These are phyloP conservation scores for Gentiana straminea DNA, from an alignment of 257 asterid genomes.

Conservation along the genomic window DNA sequence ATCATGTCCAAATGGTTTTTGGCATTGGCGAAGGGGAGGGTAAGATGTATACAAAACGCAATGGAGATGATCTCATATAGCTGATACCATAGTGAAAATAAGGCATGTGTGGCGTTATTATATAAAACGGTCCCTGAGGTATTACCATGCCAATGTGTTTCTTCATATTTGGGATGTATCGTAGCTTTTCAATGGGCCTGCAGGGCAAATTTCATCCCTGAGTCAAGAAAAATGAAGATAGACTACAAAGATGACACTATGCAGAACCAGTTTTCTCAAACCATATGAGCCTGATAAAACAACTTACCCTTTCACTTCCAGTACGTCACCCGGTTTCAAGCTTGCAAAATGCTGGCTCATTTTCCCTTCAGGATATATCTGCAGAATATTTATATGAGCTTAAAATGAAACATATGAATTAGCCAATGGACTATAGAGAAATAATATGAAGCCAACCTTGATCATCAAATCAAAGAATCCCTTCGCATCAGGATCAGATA, in stretches of 20 bases:
- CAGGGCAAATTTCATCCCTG: constrained; percentile 14
- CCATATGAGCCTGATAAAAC: constrained; percentile 2
- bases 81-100: too few species aligned
- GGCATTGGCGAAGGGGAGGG: too few species aligned
- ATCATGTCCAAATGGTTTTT: too few species aligned
- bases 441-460: constrained; percentile 41
- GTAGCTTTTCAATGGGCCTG: constrained; percentile 91
- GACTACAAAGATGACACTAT: background rate
- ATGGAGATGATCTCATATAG: too few species aligned
- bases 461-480: constrained; percentile 89
- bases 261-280: background rate
- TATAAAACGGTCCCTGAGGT: too few species aligned
- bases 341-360: constrained; percentile 97
- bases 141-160: constrained; percentile 95
- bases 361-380: constrained; percentile 97
- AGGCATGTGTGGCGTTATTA: too few species aligned
- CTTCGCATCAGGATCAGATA: constrained; percentile 79
- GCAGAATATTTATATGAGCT: constrained; percentile 15
- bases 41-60: too few species aligned
- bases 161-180: constrained; percentile 89
- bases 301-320: constrained; percentile 91
- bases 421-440: constrained; percentile 2
- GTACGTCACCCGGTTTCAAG: constrained; percentile 86
- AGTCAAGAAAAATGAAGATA: background rate
- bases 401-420: constrained; percentile 1